These are phyloP conservation scores for Barbarea vulgaris DNA, from an alignment of 345 rosid genomes.

Conservation along the genomic window DNA sequence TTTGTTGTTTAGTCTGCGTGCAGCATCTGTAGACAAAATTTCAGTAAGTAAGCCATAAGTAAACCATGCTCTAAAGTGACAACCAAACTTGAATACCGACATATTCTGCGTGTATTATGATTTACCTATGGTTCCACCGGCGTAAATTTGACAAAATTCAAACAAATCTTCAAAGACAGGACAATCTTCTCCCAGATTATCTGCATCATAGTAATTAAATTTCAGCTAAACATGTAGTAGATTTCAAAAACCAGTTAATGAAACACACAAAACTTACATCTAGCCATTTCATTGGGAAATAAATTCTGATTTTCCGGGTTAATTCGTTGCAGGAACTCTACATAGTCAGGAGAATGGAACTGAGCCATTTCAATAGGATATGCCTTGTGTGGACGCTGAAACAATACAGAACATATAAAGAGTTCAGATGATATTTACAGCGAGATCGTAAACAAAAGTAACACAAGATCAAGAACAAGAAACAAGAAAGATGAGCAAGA, in stretches of 20 bases:
- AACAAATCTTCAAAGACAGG: constrained; percentile 95
- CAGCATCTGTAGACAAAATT: constrained; percentile 66
- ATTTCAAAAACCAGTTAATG: not conserved
- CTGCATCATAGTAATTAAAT: constrained; percentile 43
- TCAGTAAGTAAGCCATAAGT: constrained; percentile 21
- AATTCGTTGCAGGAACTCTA: constrained; percentile 86
- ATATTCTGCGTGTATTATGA: too few species aligned
- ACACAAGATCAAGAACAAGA: not conserved
- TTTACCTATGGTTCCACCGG: constrained; percentile 99
- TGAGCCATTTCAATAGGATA: constrained; percentile 96
- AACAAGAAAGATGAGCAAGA: constrained; percentile 15
- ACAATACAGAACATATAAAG: constrained; percentile 9
- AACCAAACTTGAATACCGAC: not conserved
- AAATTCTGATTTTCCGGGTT: constrained; percentile 70
- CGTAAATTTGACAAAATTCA: constrained; percentile 97
- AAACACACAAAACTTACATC: constrained; percentile 52
- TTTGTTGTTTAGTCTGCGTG: constrained; percentile 84
- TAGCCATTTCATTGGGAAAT: constrained; percentile 61
- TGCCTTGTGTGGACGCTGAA: constrained; percentile 98
- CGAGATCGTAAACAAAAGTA: not conserved
- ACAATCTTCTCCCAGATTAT: constrained; percentile 96
- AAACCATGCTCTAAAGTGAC: not conserved
- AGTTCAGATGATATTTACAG: not conserved
- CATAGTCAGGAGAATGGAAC: constrained; percentile 94
- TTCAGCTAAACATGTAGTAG: not conserved